A percentile compares a stretch with the other conserved stretches of the same genome.
Conservation (phyloP, 768 basidiomycete genomes). For the Leccinum rimulosum region DNA sequence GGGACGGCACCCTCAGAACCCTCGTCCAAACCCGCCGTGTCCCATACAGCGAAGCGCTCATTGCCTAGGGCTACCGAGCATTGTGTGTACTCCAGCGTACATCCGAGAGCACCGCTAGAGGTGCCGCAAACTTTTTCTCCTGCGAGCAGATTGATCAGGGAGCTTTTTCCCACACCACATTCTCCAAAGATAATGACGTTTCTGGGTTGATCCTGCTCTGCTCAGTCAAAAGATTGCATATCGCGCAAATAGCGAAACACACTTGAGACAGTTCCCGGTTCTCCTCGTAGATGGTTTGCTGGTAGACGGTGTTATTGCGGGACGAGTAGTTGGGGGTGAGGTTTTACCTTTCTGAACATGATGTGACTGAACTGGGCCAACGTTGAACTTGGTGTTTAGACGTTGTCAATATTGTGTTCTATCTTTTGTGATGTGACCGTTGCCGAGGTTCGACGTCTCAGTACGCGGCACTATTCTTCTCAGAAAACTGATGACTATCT, state of each 20-base stretch:
- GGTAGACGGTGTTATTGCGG: constrained; percentile 11
- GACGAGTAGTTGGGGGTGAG: not conserved
- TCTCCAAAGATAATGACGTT: constrained; percentile 45
- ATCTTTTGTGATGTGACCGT: not conserved
- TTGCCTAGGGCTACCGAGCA: constrained; percentile 23
- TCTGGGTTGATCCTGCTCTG: constrained; percentile 13
- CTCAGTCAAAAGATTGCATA: not conserved
- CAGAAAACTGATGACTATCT: constrained; percentile 5
- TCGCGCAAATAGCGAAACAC: not conserved
- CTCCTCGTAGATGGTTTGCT: constrained; percentile 9
- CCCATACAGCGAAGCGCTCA: constrained; percentile 28
- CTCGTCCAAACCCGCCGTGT: constrained; percentile 35
- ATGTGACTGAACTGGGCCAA: not conserved
- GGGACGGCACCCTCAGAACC: constrained; percentile 25
- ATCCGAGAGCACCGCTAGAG: constrained; percentile 34
- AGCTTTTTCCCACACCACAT: constrained; percentile 43
- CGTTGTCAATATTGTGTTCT: constrained; percentile 6
- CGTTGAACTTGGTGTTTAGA: not conserved
- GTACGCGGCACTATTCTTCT: constrained; percentile 5
- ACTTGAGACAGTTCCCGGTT: constrained; percentile 8
- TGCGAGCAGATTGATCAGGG: constrained; percentile 42
- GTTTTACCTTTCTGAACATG: constrained; percentile 14
- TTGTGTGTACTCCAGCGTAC: constrained; percentile 32
- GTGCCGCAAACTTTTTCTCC: constrained; percentile 24
- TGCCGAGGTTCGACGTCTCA: not conserved